phyloP scores from a whole-genome alignment of 768 basidiomycete species.

The Piloderma croceum region DNA sequence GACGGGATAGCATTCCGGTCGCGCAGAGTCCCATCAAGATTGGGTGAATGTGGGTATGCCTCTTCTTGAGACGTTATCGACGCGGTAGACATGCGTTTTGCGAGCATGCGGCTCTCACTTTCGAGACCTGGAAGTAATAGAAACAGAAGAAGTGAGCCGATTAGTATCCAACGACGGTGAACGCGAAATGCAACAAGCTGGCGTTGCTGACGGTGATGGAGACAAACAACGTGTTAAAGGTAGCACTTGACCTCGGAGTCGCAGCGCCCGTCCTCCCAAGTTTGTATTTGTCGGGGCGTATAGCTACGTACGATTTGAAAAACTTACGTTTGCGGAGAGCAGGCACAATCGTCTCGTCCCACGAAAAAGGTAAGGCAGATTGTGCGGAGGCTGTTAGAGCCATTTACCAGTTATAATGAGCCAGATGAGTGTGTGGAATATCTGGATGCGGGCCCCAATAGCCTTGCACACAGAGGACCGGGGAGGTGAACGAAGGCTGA shows the following conservation, averaged over 20 bases:
- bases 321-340: constrained; percentile 70
- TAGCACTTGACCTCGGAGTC: too few relatives aligned
- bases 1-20: constrained; percentile 44
- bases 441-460: too few relatives aligned
- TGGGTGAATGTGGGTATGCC: constrained; percentile 4
- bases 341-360: constrained; percentile 83
- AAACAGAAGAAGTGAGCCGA: constrained; percentile 10
- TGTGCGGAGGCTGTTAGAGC: background rate
- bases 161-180: constrained; percentile 1
- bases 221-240: too few relatives aligned
- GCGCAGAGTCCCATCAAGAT: constrained; percentile 14
- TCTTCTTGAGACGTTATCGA: constrained; percentile 58
- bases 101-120: constrained; percentile 70
- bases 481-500: too few relatives aligned
- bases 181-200: too few relatives aligned
- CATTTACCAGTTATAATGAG: too few relatives aligned
- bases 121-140: constrained; percentile 55
- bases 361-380: constrained; percentile 28
- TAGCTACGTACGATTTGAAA: too few relatives aligned
- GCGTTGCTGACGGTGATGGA: too few relatives aligned
- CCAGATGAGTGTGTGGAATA: too few relatives aligned
- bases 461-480: too few relatives aligned
- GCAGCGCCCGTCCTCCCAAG: too few relatives aligned
- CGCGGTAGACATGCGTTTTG: constrained; percentile 70
- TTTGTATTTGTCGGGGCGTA: too few relatives aligned